A percentile compares a stretch with the other conserved stretches of the same genome.
Conservation (phyloP, 805 yeast genomes). For the Yarrowia osloensis region DNA sequence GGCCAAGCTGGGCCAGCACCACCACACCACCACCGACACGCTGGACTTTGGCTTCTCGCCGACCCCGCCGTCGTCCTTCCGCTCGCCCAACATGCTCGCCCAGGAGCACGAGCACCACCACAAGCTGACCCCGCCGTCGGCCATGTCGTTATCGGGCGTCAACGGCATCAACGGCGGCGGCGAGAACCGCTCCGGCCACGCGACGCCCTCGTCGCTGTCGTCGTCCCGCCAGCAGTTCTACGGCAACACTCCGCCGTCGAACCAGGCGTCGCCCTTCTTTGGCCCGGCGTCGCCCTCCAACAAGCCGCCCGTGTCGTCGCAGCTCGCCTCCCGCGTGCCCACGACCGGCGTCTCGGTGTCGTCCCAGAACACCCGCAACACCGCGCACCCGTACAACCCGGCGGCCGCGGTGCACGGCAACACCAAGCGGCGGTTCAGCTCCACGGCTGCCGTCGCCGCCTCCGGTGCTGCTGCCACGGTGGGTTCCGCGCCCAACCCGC, state of each 20-base stretch:
- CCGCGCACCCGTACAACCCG: conserved; percentile 22
- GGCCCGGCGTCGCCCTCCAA: conserved; percentile 14
- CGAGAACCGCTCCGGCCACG: not conserved
- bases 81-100: conserved; percentile 28
- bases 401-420: conserved; percentile 3
- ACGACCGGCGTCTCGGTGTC: not conserved
- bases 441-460: not conserved
- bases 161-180: not conserved
- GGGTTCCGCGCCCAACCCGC: conserved; percentile 22
- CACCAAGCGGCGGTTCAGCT: conserved; percentile 25
- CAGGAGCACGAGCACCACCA: conserved; percentile 6
- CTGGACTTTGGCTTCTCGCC: conserved; percentile 30
- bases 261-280: conserved; percentile 28
- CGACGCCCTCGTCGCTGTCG: conserved; percentile 19
- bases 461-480: not conserved
- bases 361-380: not conserved
- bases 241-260: conserved; percentile 26
- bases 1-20: conserved; percentile 19
- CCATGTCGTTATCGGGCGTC: conserved; percentile 13
- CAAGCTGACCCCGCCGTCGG: conserved; percentile 11
- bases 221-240: conserved; percentile 12
- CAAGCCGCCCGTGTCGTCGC: conserved; percentile 10
- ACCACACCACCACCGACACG: conserved; percentile 29
- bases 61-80: conserved; percentile 20
- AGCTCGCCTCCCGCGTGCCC: conserved; percentile 16